A percentile compares a stretch with the other conserved stretches of the same genome.
phyloP scores from a whole-genome alignment of 768 basidiomycete species.

The Hysterangium stoloniferum region DNA sequence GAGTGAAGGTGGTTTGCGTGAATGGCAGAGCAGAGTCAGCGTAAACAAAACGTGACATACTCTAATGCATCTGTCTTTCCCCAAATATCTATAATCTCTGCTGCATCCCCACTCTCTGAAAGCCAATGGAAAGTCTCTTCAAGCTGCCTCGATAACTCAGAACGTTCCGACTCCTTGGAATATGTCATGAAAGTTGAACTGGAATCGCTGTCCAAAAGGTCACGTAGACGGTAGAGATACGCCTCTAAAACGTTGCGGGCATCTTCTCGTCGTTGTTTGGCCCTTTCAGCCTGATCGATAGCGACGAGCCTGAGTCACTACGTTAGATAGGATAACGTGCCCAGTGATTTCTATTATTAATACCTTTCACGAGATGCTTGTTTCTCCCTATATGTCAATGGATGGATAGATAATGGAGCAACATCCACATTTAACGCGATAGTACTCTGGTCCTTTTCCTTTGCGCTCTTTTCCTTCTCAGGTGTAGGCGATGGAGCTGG shows the following conservation, averaged over 20 bases:
- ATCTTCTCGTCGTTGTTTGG: constrained; percentile 77
- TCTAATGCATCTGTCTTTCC: constrained; percentile 75
- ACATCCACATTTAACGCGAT: constrained; percentile 59
- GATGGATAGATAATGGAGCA: constrained; percentile 58
- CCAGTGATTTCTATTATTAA: constrained; percentile 17
- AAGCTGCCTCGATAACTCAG: constrained; percentile 54
- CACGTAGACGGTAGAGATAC: constrained; percentile 87
- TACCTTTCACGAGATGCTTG: constrained; percentile 64
- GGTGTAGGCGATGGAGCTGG: constrained; percentile 22
- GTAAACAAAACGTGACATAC: constrained; percentile 39
- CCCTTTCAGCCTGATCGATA: constrained; percentile 68
- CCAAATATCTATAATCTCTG: constrained; percentile 66
- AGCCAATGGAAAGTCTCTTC: constrained; percentile 80
- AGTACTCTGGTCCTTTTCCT: constrained; percentile 37
- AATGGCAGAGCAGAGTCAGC: background rate
- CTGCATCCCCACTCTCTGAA: constrained; percentile 73
- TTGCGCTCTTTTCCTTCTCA: constrained; percentile 31
- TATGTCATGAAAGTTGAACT: constrained; percentile 80
- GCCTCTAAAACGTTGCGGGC: constrained; percentile 86
- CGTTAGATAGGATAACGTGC: background rate
- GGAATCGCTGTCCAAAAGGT: constrained; percentile 61
- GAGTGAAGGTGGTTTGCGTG: too few species aligned
- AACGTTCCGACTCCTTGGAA: constrained; percentile 66
- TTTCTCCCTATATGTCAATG: constrained; percentile 76
- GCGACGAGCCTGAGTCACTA: constrained; percentile 54